phyloP scores from a whole-genome alignment of 169 alveolate species.

The Babesia bigemina region DNA sequence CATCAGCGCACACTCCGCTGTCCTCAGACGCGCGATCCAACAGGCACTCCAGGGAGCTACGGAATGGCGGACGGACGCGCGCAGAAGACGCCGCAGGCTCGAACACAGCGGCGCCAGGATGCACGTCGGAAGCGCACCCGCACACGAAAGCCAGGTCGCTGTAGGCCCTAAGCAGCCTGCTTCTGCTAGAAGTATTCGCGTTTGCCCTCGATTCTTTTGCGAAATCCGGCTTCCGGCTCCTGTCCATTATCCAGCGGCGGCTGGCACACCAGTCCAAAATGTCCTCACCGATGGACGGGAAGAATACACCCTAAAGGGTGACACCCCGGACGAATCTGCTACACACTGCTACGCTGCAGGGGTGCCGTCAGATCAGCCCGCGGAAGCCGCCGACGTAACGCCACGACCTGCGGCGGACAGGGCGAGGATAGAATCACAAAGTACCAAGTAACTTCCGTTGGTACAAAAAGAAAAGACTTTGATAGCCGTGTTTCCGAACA shows the following conservation, averaged over 20 bases:
- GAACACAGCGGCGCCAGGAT: conserved; percentile 5
- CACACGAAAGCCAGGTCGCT: conserved; percentile 6
- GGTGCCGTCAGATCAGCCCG: too few species aligned
- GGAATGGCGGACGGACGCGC: not conserved
- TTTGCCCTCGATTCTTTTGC: not conserved
- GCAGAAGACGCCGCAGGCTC: conserved; percentile 4
- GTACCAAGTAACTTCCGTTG: too few species aligned
- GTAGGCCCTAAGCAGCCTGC: not conserved
- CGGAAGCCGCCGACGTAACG: too few species aligned
- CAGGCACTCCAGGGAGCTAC: conserved; percentile 11
- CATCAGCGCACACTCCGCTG: not conserved
- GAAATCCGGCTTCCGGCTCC: not conserved
- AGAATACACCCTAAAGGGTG: not conserved
- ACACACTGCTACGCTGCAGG: too few species aligned
- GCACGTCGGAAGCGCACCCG: not conserved
- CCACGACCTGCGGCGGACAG: too few species aligned
- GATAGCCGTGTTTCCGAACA: too few species aligned
- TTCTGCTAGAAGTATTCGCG: not conserved
- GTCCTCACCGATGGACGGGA: not conserved
- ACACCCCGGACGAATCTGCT: not conserved
- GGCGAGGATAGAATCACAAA: too few species aligned
- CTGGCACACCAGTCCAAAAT: not conserved
- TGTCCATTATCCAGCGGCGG: conserved; percentile 4
- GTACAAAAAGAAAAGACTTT: too few species aligned
- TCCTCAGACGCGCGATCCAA: not conserved